Conservation (phyloP, 1,139 yeast genomes). For the Geotrichum australiense region DNA sequence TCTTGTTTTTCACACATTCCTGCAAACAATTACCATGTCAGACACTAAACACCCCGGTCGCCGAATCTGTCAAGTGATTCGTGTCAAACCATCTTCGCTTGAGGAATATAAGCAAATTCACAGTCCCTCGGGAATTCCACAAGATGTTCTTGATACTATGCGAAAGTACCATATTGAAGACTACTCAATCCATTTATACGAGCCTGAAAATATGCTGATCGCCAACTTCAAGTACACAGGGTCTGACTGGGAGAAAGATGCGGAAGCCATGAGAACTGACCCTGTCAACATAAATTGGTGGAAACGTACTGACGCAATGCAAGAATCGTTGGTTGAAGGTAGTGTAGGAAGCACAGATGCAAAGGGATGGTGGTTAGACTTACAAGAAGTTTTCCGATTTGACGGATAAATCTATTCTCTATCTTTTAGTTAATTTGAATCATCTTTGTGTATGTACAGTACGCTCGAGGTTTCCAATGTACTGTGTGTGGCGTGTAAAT, state of each 20-base stretch:
- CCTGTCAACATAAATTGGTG: conserved; percentile 38
- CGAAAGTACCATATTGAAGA: conserved; percentile 36
- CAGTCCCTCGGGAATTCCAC: conserved; percentile 28
- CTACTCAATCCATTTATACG: conserved; percentile 36
- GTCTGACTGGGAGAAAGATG: conserved; percentile 34
- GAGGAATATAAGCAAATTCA: conserved; percentile 36
- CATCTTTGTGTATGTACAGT: neutral
- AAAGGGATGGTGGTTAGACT: conserved; percentile 37
- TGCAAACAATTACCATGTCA: no score
- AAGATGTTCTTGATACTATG: conserved; percentile 32
- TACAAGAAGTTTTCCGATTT: conserved; percentile 37
- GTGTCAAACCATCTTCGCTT: conserved; percentile 34
- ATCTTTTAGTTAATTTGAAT: neutral
- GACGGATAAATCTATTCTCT: conserved; percentile 21
- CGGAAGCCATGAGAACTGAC: conserved; percentile 32
- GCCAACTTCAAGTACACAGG: conserved; percentile 36
- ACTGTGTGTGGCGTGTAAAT: no score
- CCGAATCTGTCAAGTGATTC: conserved; percentile 37
- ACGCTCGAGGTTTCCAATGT: no score
- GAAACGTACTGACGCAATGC: conserved; percentile 37
- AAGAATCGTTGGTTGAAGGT: conserved; percentile 35
- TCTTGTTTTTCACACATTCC: no score
- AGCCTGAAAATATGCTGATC: conserved; percentile 31
- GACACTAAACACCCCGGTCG: conserved; percentile 23
- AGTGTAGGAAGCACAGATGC: conserved; percentile 36